Percentiles rank a stretch among this genome's conserved stretches.
Evolutionary conservation across 192 early-diverging fungal species (phyloP).

Genomic region (Linnemannia hyalina): DNA sequence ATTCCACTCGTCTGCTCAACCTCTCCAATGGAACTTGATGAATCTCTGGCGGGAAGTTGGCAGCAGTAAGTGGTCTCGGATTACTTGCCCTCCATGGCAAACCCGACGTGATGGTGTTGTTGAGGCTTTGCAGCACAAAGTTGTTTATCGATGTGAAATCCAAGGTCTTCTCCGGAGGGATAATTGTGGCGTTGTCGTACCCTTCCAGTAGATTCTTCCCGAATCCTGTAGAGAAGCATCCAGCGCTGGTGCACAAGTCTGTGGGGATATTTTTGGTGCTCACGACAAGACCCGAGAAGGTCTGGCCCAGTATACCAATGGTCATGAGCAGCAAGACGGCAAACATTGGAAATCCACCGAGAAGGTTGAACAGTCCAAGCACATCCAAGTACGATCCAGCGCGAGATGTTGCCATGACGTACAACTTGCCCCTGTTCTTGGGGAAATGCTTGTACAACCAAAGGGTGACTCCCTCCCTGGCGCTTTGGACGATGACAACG

Average conservation of each 20-base stretch:
- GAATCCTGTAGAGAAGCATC: conserved; percentile 22
- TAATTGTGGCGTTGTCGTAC: conserved; percentile 1
- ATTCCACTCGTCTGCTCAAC: conserved; percentile 10
- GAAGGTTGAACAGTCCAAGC: conserved; percentile 10
- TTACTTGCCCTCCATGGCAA: conserved; percentile 17
- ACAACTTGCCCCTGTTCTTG: conserved; percentile 21
- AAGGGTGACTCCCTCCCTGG: conserved; percentile 11
- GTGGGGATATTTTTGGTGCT: conserved; percentile 10
- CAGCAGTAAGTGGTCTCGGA: conserved; percentile 2
- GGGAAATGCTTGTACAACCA: conserved; percentile 18
- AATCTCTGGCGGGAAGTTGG: conserved; percentile 7
- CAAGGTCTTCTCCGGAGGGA: background rate
- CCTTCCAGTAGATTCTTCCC: conserved; percentile 9
- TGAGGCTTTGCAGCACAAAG: background rate
- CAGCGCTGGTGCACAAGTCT: conserved; percentile 2
- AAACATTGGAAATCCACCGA: conserved; percentile 22
- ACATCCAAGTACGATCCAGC: conserved; percentile 20
- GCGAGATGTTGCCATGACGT: conserved; percentile 22
- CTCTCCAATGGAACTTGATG: conserved; percentile 15
- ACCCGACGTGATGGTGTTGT: background rate
- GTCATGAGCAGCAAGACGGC: conserved; percentile 5
- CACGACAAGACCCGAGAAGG: conserved; percentile 15
- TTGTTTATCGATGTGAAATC: no score
- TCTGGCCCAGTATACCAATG: conserved; percentile 4
- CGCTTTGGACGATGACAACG: conserved; percentile 23